Conservation (phyloP, 2,329 filamentous ascomycete species). For the Alternaria sp. region DNA sequence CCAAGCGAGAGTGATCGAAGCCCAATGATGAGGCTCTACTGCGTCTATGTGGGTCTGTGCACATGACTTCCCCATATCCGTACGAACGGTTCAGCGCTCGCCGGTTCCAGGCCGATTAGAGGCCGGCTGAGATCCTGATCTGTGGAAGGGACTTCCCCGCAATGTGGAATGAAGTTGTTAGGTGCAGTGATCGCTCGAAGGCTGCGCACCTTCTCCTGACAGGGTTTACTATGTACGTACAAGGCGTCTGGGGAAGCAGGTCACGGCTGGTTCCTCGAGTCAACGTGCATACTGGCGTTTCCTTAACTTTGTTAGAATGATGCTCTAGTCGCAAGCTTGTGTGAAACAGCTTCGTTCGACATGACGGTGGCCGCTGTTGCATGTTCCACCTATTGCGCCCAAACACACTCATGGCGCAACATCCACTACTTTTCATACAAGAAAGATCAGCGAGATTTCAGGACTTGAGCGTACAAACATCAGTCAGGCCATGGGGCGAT, state of each 20-base stretch:
- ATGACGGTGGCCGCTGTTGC: slow-evolving; percentile 1
- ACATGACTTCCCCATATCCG: slow-evolving; percentile 11
- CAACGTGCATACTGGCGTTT: slow-evolving; percentile 1
- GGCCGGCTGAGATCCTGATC: neutral
- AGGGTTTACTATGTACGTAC: neutral
- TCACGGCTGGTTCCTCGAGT: slow-evolving; percentile 8
- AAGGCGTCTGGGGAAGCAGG: slow-evolving; percentile 14
- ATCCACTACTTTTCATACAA: neutral
- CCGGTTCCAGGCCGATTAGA: slow-evolving; percentile 8
- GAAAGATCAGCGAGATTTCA: neutral
- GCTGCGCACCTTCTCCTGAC: neutral
- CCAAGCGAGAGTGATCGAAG: neutral
- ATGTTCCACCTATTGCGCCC: neutral
- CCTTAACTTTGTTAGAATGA: neutral
- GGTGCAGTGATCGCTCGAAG: slow-evolving; percentile 7
- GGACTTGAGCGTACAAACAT: slow-evolving; percentile 11
- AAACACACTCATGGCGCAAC: neutral
- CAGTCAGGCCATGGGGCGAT: neutral
- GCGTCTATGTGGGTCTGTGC: slow-evolving; percentile 2
- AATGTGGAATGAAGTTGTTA: slow-evolving; percentile 12
- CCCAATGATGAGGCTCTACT: slow-evolving; percentile 6
- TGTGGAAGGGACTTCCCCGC: slow-evolving; percentile 4
- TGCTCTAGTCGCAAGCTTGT: neutral
- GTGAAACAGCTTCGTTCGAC: neutral
- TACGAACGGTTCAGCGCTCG: slow-evolving; percentile 9